These are phyloP conservation scores for Suillus subalutaceus DNA, from an alignment of 768 basidiomycete genomes.

Conservation along the genomic window DNA sequence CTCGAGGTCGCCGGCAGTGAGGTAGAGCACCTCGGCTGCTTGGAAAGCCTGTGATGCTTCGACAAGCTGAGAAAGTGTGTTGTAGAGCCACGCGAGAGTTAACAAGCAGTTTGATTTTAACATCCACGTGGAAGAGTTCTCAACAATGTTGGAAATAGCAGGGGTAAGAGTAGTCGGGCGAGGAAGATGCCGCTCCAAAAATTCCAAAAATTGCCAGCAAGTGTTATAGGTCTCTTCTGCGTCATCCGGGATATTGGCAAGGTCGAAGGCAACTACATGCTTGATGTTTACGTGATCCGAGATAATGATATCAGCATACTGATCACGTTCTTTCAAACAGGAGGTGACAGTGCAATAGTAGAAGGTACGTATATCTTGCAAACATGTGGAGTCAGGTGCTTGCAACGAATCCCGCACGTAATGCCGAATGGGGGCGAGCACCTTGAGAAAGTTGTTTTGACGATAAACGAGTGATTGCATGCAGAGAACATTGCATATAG, in stretches of 20 bases:
- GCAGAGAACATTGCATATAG: background rate
- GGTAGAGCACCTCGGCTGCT: too few species aligned
- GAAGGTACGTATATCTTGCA: background rate
- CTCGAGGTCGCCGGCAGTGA: too few species aligned
- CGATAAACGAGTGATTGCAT: conserved; percentile 4
- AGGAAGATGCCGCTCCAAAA: background rate
- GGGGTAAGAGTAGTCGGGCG: background rate
- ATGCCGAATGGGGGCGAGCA: conserved; percentile 1
- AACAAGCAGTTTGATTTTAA: background rate
- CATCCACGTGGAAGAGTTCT: background rate
- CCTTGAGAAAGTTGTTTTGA: background rate
- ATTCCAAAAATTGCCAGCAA: background rate
- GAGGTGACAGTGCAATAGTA: background rate
- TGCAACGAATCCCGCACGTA: background rate
- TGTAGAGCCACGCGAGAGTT: too few species aligned
- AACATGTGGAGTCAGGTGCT: background rate
- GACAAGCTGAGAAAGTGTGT: too few species aligned
- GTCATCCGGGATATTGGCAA: background rate
- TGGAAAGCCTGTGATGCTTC: background rate
- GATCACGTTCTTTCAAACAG: background rate
- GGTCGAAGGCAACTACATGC: background rate
- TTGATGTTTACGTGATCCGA: background rate
- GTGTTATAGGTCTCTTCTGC: background rate
- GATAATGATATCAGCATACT: background rate
- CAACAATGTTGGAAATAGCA: background rate